These are phyloP conservation scores for Platanthera zijinensis DNA, from an alignment of 106 monocot species.

Conservation along the genomic window DNA sequence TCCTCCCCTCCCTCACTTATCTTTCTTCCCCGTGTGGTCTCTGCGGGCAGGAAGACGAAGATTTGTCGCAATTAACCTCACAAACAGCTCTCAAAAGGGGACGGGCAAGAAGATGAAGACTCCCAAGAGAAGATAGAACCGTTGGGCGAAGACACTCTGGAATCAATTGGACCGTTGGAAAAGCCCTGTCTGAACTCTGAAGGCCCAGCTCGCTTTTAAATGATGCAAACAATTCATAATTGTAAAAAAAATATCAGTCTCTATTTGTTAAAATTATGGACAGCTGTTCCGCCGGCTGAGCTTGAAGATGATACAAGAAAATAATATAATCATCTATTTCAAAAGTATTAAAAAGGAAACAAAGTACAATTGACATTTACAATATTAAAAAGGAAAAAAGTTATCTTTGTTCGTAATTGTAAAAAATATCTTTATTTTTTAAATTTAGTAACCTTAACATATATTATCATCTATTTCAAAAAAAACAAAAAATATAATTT, in stretches of 20 bases:
- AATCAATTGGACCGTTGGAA: constrained; percentile 6
- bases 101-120: background rate
- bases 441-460: too few species aligned
- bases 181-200: background rate
- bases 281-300: background rate
- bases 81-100: background rate
- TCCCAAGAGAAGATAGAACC: background rate
- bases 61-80: background rate
- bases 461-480: too few species aligned
- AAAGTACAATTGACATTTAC: too few species aligned
- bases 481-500: too few species aligned
- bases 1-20: background rate
- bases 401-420: too few species aligned
- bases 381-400: too few species aligned
- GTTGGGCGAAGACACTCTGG: background rate
- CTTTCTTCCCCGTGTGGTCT: background rate
- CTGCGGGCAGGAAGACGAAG: background rate
- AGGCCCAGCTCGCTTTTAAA: background rate
- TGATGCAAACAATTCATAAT: background rate
- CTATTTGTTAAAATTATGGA: background rate
- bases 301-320: too few species aligned
- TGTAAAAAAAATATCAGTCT: background rate
- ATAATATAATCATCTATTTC: too few species aligned
- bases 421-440: too few species aligned
- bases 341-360: too few species aligned